Percentiles rank a stretch among this genome's conserved stretches.
These are phyloP conservation scores for Lasiosphaeria ovina DNA, from an alignment of 495 filamentous ascomycete species.

Conservation along the genomic window DNA sequence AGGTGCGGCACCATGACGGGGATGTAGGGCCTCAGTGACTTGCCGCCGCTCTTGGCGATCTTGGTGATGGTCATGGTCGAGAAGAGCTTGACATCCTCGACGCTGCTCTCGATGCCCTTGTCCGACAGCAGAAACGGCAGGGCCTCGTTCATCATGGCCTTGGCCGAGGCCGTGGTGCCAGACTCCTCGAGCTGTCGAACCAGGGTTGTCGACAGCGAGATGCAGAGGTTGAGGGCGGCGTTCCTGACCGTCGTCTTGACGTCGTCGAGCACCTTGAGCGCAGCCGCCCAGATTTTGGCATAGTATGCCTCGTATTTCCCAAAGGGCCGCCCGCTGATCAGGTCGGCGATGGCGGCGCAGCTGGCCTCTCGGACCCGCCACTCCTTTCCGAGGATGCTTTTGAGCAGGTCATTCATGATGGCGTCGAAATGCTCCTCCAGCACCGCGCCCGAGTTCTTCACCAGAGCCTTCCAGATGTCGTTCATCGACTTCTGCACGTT, in stretches of 20 bases:
- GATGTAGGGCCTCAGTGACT: conserved; percentile 72
- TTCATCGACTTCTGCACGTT: conserved; percentile 94
- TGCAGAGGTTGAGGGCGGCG: conserved; percentile 77
- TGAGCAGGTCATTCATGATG: conserved; percentile 82
- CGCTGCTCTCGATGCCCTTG: conserved; percentile 81
- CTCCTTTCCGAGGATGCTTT: conserved; percentile 82
- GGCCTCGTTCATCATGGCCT: conserved; percentile 74
- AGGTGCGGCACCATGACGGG: conserved; percentile 78
- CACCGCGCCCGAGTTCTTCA: conserved; percentile 74
- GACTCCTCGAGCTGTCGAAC: conserved; percentile 83
- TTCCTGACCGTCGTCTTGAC: conserved; percentile 86
- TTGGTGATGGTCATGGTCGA: conserved; percentile 75
- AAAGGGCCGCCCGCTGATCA: conserved; percentile 71
- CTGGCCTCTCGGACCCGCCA: conserved; percentile 91
- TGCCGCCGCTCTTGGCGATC: conserved; percentile 81
- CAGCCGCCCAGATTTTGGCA: conserved; percentile 74
- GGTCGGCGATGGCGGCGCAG: conserved; percentile 84
- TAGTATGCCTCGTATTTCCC: conserved; percentile 81
- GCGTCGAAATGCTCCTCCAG: conserved; percentile 74
- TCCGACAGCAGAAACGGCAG: conserved; percentile 89
- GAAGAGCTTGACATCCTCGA: conserved; percentile 77
- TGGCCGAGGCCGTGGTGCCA: conserved; percentile 65
- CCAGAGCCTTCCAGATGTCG: conserved; percentile 90
- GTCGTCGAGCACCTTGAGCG: conserved; percentile 87
- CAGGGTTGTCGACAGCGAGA: conserved; percentile 75